Evolutionary conservation across 305 asterid species (phyloP).

Genomic region (Fraxinus floribunda): DNA sequence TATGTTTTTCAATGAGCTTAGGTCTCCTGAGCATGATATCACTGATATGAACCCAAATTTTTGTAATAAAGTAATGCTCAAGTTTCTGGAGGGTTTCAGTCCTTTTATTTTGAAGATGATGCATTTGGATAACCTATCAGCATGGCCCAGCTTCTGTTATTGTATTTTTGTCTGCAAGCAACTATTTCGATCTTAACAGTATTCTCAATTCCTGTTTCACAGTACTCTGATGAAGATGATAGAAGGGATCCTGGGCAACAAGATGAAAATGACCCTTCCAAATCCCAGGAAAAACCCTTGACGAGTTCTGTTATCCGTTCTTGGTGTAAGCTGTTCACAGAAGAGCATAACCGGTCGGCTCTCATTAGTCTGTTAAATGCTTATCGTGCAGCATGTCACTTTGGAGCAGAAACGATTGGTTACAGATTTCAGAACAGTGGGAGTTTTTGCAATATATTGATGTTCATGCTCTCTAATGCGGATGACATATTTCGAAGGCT

Average conservation of each 20-base stretch:
- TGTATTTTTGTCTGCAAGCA: neutral
- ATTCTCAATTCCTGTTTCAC: slow-evolving; percentile 27
- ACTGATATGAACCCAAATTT: slow-evolving; percentile 6
- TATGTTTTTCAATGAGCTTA: slow-evolving; percentile 18
- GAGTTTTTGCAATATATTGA: slow-evolving; percentile 59
- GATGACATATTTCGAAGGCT: slow-evolving; percentile 60
- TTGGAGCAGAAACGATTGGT: slow-evolving; percentile 67
- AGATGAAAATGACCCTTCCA: slow-evolving; percentile 39
- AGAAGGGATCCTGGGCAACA: slow-evolving; percentile 42
- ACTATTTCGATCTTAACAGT: slow-evolving; percentile 2
- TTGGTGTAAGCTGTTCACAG: slow-evolving; percentile 65
- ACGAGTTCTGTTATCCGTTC: slow-evolving; percentile 46
- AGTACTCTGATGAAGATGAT: slow-evolving; percentile 84
- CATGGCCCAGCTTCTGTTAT: neutral
- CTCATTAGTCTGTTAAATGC: slow-evolving; percentile 73
- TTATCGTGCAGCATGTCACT: slow-evolving; percentile 86
- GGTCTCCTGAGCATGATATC: neutral
- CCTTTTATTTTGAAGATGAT: neutral
- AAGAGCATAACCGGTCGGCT: slow-evolving; percentile 51
- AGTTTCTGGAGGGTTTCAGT: slow-evolving; percentile 10
- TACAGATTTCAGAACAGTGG: slow-evolving; percentile 57
- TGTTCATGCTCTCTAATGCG: slow-evolving; percentile 62
- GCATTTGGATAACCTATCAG: neutral
- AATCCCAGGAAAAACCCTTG: slow-evolving; percentile 44
- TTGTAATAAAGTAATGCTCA: slow-evolving; percentile 2